phyloP scores from a whole-genome alignment of 345 rosid genomes.

The Litchi chinensis region DNA sequence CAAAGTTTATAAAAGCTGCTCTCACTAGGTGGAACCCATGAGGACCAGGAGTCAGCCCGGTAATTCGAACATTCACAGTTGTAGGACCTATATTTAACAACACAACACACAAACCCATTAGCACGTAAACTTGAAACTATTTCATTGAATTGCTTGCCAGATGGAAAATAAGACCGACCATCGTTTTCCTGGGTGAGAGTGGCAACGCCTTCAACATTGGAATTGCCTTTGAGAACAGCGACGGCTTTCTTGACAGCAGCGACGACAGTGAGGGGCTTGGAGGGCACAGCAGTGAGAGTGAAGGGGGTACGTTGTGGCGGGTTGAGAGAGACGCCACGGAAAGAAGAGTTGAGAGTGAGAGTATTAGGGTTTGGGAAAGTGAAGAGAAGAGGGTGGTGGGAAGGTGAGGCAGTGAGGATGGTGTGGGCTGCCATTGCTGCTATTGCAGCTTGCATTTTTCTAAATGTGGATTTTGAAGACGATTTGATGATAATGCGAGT shows the following conservation, averaged over 20 bases:
- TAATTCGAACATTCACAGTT: conserved; percentile 76
- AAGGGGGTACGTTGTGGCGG: conserved; percentile 42
- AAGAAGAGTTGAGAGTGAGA: conserved; percentile 40
- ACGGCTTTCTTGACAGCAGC: conserved; percentile 84
- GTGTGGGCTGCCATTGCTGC: conserved; percentile 71
- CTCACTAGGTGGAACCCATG: conserved; percentile 91
- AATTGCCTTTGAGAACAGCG: conserved; percentile 82
- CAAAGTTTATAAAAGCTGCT: conserved; percentile 10
- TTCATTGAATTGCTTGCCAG: neutral
- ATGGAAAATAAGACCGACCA: conserved; percentile 38
- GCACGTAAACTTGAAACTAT: neutral
- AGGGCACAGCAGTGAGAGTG: conserved; percentile 34
- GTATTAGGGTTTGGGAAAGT: conserved; percentile 23
- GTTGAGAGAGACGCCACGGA: conserved; percentile 60
- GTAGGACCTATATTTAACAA: conserved; percentile 72
- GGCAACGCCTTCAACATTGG: conserved; percentile 85
- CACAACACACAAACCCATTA: conserved; percentile 13
- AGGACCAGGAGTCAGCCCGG: conserved; percentile 87
- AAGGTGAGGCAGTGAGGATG: conserved; percentile 39
- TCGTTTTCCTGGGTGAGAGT: conserved; percentile 72
- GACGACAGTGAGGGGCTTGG: conserved; percentile 52
- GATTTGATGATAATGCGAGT: conserved; percentile 27
- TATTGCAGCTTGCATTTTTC: conserved; percentile 33
- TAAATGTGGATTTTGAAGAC: neutral
- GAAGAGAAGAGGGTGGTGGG: conserved; percentile 22